Evolutionary conservation across 371 early-diverging fungal genomes (phyloP).

Genomic region (Polyrhizophydium stewartii): DNA sequence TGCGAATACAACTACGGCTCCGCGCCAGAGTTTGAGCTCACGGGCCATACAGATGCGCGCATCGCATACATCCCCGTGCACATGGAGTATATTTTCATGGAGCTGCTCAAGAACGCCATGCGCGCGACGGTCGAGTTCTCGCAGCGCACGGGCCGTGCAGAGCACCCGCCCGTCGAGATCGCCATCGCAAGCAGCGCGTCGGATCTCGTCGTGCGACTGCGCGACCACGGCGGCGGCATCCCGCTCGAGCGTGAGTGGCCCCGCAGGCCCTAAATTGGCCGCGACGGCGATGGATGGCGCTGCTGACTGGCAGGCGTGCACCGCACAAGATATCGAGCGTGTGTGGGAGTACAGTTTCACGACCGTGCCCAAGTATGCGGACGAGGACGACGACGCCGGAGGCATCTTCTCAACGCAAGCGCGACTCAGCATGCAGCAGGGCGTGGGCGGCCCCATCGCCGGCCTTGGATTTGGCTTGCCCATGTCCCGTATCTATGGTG

Average conservation of each 20-base stretch:
- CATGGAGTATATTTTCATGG: slow-evolving; percentile 90
- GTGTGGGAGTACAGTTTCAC: slow-evolving; percentile 93
- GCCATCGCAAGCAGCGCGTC: slow-evolving; percentile 74
- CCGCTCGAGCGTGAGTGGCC: slow-evolving; percentile 48
- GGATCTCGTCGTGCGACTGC: slow-evolving; percentile 80
- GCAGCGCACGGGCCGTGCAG: slow-evolving; percentile 43
- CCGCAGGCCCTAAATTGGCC: too few relatives aligned
- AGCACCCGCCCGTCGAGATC: slow-evolving; percentile 78
- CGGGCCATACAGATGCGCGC: slow-evolving; percentile 66
- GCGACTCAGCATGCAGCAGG: slow-evolving; percentile 72
- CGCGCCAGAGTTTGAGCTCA: slow-evolving; percentile 69
- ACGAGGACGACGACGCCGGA: slow-evolving; percentile 37
- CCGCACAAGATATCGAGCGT: slow-evolving; percentile 51
- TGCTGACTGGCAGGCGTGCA: background rate
- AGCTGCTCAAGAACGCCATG: slow-evolving; percentile 87
- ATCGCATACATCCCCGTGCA: slow-evolving; percentile 93
- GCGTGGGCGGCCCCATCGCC: slow-evolving; percentile 81
- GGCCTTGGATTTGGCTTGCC: slow-evolving; percentile 78
- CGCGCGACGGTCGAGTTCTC: slow-evolving; percentile 82
- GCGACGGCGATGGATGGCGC: too few relatives aligned
- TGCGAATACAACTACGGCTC: slow-evolving; percentile 91
- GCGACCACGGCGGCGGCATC: slow-evolving; percentile 94
- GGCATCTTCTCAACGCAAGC: slow-evolving; percentile 39
- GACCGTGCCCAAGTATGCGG: slow-evolving; percentile 68
- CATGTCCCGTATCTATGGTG: slow-evolving; percentile 78